These are phyloP conservation scores for Cladosporium sp. DNA, from an alignment of 2,329 filamentous ascomycete species.

Conservation along the genomic window DNA sequence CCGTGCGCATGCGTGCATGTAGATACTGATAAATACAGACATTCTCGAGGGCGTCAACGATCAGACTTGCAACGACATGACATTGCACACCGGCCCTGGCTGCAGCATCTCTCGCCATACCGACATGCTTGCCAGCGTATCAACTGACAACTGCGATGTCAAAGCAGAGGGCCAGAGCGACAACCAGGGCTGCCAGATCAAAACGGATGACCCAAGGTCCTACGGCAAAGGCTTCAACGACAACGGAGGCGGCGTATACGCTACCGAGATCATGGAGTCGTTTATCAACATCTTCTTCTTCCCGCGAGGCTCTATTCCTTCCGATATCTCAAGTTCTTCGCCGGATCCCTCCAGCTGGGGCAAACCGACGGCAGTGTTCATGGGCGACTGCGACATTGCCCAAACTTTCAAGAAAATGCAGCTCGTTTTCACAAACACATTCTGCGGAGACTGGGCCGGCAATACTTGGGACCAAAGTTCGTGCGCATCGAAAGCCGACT, in stretches of 20 bases:
- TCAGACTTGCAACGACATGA: constrained; percentile 29
- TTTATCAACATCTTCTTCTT: constrained; percentile 33
- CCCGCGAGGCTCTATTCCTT: constrained; percentile 29
- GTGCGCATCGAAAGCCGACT: constrained; percentile 28
- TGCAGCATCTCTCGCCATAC: constrained; percentile 27
- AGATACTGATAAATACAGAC: constrained; percentile 27
- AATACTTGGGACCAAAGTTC: constrained; percentile 24
- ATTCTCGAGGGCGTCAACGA: constrained; percentile 36
- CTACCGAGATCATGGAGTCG: constrained; percentile 26
- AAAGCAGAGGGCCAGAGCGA: constrained; percentile 36
- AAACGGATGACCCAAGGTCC: constrained; percentile 42
- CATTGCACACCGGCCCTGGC: constrained; percentile 30
- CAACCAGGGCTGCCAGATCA: constrained; percentile 32
- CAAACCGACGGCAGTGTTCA: constrained; percentile 58
- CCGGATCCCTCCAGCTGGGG: constrained; percentile 61
- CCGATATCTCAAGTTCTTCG: constrained; percentile 36
- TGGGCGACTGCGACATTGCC: constrained; percentile 32
- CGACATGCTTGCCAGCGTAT: constrained; percentile 58
- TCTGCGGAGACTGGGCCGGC: constrained; percentile 38
- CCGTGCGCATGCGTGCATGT: neutral
- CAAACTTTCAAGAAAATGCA: constrained; percentile 29
- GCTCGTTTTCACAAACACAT: constrained; percentile 60
- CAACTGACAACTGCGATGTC: constrained; percentile 26
- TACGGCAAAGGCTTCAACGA: constrained; percentile 33
- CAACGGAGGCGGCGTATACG: constrained; percentile 42